These are phyloP conservation scores for Fusarium fracticaudum DNA, from an alignment of 2,329 filamentous ascomycete genomes.

Conservation along the genomic window DNA sequence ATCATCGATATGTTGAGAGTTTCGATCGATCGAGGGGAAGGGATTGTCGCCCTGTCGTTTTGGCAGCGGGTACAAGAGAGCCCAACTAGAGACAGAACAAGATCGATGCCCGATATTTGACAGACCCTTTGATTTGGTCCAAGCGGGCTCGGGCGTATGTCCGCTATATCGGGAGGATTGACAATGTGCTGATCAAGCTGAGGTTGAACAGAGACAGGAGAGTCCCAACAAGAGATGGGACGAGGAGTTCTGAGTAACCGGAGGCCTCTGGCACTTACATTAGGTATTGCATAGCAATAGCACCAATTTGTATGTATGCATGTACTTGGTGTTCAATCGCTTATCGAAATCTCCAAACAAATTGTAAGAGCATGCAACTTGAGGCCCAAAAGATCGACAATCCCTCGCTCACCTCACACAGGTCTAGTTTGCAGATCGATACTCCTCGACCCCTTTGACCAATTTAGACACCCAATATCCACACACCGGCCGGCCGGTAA, in stretches of 20 bases:
- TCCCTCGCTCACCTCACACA: neutral
- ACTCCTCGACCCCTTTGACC: constrained; percentile 9
- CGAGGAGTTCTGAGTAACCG: neutral
- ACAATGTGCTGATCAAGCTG: neutral
- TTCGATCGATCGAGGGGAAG: constrained; percentile 21
- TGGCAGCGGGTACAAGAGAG: neutral
- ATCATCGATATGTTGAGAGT: constrained; percentile 16
- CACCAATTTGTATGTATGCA: neutral
- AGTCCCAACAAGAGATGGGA: neutral
- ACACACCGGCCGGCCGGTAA: constrained; percentile 11
- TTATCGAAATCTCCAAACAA: constrained; percentile 5
- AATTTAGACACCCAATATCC: constrained; percentile 14
- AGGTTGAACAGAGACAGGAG: neutral
- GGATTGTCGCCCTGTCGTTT: neutral
- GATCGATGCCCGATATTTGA: neutral
- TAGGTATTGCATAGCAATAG: neutral
- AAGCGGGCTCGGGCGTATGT: neutral
- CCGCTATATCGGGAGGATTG: neutral
- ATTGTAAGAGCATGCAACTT: constrained; percentile 9
- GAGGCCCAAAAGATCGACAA: constrained; percentile 20
- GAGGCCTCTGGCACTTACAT: constrained; percentile 17
- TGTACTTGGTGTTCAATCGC: constrained; percentile 2
- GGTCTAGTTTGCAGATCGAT: constrained; percentile 26
- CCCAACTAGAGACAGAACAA: constrained; percentile 10
- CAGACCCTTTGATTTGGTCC: neutral